phyloP scores from a whole-genome alignment of 352 stramenopile species.

The Globisporangium alternatum region DNA sequence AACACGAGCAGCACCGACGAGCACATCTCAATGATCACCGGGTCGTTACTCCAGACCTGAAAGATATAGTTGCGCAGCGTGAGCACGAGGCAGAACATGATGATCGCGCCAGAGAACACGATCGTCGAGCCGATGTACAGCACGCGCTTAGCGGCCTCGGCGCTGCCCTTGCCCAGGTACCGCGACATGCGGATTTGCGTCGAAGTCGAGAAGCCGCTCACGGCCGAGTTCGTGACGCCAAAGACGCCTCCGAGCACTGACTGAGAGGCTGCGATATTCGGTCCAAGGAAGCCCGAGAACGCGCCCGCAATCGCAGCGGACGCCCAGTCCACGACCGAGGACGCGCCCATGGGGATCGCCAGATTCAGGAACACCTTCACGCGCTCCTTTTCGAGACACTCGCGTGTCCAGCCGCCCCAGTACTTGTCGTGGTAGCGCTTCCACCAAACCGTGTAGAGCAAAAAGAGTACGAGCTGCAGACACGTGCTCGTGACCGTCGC shows the following conservation, averaged over 20 bases:
- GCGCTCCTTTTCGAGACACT: constrained; percentile 36
- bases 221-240: constrained; percentile 42
- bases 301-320: constrained; percentile 38
- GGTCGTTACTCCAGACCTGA: constrained; percentile 41
- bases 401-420: constrained; percentile 45
- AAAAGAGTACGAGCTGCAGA: constrained; percentile 40
- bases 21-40: constrained; percentile 43
- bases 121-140: constrained; percentile 37
- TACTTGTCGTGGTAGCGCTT: constrained; percentile 46
- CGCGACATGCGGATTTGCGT: constrained; percentile 59
- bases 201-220: constrained; percentile 42
- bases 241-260: constrained; percentile 43
- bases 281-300: constrained; percentile 43
- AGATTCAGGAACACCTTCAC: constrained; percentile 47
- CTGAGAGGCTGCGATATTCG: constrained; percentile 46
- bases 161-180: constrained; percentile 41
- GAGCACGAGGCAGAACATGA: constrained; percentile 34
- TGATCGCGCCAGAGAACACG: constrained; percentile 28
- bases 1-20: constrained; percentile 37
- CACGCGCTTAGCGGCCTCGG: constrained; percentile 41
- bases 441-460: constrained; percentile 45
- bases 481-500: constrained; percentile 45
- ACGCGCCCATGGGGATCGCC: constrained; percentile 48
- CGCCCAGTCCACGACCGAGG: constrained; percentile 46
- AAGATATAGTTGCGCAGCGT: constrained; percentile 41